These are phyloP conservation scores for Mortierella claussenii DNA, from an alignment of 192 early-diverging fungal genomes.

Conservation along the genomic window DNA sequence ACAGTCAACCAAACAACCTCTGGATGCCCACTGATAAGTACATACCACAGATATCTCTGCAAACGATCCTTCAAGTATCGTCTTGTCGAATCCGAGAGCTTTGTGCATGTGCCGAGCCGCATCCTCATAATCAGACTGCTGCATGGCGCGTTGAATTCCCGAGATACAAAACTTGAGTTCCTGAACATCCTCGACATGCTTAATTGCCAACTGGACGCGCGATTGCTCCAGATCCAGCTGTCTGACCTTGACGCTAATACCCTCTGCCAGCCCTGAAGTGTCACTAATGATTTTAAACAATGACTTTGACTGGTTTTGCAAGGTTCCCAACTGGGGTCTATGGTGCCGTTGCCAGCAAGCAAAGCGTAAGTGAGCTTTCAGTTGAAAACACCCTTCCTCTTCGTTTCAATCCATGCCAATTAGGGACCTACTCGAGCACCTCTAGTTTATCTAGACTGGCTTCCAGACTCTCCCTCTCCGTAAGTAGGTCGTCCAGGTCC, in stretches of 20 bases:
- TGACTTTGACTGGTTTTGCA: slow-evolving; percentile 58
- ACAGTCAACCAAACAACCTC: neutral
- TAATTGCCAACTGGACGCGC: slow-evolving; percentile 74
- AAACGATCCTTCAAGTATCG: slow-evolving; percentile 70
- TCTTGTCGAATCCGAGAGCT: slow-evolving; percentile 66
- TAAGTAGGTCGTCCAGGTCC: slow-evolving; percentile 66
- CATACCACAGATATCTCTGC: slow-evolving; percentile 66
- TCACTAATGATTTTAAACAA: slow-evolving; percentile 66
- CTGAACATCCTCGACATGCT: slow-evolving; percentile 78
- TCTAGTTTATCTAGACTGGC: slow-evolving; percentile 63
- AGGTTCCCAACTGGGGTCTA: slow-evolving; percentile 65
- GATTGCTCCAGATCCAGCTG: slow-evolving; percentile 85
- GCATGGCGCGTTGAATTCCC: slow-evolving; percentile 72
- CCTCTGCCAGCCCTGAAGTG: slow-evolving; percentile 80
- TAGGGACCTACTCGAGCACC: slow-evolving; percentile 57
- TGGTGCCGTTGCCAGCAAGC: no score
- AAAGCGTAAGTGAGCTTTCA: no score
- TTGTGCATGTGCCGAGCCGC: slow-evolving; percentile 74
- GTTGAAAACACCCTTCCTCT: no score
- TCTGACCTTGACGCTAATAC: slow-evolving; percentile 86
- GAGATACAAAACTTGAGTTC: slow-evolving; percentile 78
- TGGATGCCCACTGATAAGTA: no score
- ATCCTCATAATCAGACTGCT: slow-evolving; percentile 69
- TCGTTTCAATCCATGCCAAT: no score
- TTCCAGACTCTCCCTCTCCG: slow-evolving; percentile 58